These are phyloP conservation scores for Didymella pomorum DNA, from an alignment of 2,329 filamentous ascomycete species.

Conservation along the genomic window DNA sequence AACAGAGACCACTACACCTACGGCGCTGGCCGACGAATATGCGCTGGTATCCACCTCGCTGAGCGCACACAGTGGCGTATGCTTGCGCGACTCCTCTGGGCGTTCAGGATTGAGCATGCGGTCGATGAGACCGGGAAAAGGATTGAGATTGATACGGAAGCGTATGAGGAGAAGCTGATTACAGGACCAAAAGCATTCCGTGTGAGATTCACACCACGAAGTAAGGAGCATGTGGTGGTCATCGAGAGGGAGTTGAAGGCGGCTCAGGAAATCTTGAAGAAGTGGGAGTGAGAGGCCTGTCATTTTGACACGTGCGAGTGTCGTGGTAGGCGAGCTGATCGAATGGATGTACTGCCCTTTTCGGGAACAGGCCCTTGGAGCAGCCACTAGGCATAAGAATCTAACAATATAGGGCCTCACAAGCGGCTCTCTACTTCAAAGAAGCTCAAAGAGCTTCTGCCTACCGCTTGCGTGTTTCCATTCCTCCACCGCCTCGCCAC, in stretches of 20 bases:
- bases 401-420: no score
- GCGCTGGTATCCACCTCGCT: constrained; percentile 62
- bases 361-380: no score
- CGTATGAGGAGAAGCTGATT: constrained; percentile 49
- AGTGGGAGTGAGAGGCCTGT: constrained; percentile 25
- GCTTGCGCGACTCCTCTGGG: constrained; percentile 59
- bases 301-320: background rate
- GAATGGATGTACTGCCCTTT: no score
- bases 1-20: constrained; percentile 59
- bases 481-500: no score
- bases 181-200: constrained; percentile 59
- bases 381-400: no score
- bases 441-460: no score
- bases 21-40: constrained; percentile 59
- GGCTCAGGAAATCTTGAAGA: constrained; percentile 33
- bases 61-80: constrained; percentile 58
- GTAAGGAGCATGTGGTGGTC: constrained; percentile 40
- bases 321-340: no score
- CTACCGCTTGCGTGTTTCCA: no score
- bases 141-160: constrained; percentile 44
- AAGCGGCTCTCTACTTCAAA: no score
- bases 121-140: constrained; percentile 52
- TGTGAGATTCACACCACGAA: constrained; percentile 60
- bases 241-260: constrained; percentile 43
- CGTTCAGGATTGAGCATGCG: constrained; percentile 50